These are phyloP conservation scores for Alternaria ventricosa DNA, from an alignment of 2,329 filamentous ascomycete species.

Conservation along the genomic window DNA sequence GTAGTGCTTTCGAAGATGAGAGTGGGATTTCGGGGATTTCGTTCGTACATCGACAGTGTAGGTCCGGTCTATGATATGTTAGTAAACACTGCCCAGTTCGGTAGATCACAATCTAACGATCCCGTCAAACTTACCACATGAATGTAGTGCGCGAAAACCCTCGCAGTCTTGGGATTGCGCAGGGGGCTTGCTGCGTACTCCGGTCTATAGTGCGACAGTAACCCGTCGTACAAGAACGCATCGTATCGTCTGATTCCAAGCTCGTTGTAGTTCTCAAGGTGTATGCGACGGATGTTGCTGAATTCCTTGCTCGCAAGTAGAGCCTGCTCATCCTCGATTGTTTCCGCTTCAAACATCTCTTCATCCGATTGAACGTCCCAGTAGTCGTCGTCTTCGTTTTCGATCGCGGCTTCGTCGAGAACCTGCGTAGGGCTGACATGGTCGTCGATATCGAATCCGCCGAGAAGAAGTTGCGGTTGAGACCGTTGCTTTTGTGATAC, in stretches of 20 bases:
- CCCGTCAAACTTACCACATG: slow-evolving; percentile 61
- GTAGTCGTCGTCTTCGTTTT: slow-evolving; percentile 58
- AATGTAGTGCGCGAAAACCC: slow-evolving; percentile 90
- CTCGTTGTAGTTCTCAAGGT: slow-evolving; percentile 45
- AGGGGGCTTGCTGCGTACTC: slow-evolving; percentile 67
- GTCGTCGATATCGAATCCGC: slow-evolving; percentile 50
- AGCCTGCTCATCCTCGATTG: slow-evolving; percentile 27
- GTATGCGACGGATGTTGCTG: slow-evolving; percentile 46
- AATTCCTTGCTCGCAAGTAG: slow-evolving; percentile 41
- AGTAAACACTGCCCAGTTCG: slow-evolving; percentile 4
- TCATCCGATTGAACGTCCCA: slow-evolving; percentile 58
- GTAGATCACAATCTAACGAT: accelerated
- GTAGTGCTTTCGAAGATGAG: slow-evolving; percentile 64
- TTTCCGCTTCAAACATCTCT: slow-evolving; percentile 46
- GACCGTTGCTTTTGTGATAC: slow-evolving; percentile 17
- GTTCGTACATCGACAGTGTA: slow-evolving; percentile 84
- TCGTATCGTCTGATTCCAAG: slow-evolving; percentile 52
- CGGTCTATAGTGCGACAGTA: slow-evolving; percentile 54
- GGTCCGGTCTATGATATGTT: slow-evolving; percentile 67
- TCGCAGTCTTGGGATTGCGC: slow-evolving; percentile 78
- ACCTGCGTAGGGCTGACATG: slow-evolving; percentile 43
- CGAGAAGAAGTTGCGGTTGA: slow-evolving; percentile 30
- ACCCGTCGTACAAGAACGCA: slow-evolving; percentile 55
- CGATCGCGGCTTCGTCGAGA: slow-evolving; percentile 50
- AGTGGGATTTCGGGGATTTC: slow-evolving; percentile 76